Evolutionary conservation across 2,329 filamentous ascomycete genomes (phyloP).

Genomic region (Nectriaceae sp.): DNA sequence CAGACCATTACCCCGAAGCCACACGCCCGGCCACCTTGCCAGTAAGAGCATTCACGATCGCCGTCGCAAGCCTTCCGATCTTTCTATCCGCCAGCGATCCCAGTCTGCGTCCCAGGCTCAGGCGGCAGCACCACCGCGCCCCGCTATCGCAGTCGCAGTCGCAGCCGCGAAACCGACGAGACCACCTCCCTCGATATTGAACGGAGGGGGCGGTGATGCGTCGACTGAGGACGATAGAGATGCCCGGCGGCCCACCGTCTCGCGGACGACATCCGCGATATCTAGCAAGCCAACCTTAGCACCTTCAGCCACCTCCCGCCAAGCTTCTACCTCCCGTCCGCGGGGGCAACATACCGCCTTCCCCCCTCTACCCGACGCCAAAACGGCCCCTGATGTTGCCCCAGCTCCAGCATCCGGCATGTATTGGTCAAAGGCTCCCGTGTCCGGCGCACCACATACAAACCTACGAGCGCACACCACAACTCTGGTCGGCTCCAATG

Average conservation of each 20-base stretch:
- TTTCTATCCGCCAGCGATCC: conserved; percentile 55
- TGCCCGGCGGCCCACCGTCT: conserved; percentile 41
- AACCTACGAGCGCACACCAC: conserved; percentile 67
- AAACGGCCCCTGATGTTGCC: conserved; percentile 59
- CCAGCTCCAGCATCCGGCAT: conserved; percentile 68
- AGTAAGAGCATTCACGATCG: conserved; percentile 55
- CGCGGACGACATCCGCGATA: conserved; percentile 58
- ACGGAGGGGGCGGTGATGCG: conserved; percentile 23
- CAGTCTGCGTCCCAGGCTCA: conserved; percentile 47
- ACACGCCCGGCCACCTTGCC: conserved; percentile 63
- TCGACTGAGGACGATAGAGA: conserved; percentile 30
- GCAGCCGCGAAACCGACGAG: conserved; percentile 30
- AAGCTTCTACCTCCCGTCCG: conserved; percentile 24
- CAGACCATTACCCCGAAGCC: conserved; percentile 52
- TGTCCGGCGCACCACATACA: conserved; percentile 63
- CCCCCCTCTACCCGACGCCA: conserved; percentile 58
- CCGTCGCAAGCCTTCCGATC: conserved; percentile 53
- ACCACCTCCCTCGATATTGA: conserved; percentile 27
- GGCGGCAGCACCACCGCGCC: conserved; percentile 3
- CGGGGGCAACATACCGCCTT: conserved; percentile 50
- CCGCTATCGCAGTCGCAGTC: conserved; percentile 25
- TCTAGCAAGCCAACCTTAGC: conserved; percentile 34
- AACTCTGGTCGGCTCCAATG: conserved; percentile 65
- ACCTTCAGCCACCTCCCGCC: conserved; percentile 21
- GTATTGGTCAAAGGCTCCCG: conserved; percentile 69